Evolutionary conservation across 2,329 filamentous ascomycete species (phyloP), one percentile per base, ranked within the genome.

Genomic region (Aspergillus sp.): DNA sequence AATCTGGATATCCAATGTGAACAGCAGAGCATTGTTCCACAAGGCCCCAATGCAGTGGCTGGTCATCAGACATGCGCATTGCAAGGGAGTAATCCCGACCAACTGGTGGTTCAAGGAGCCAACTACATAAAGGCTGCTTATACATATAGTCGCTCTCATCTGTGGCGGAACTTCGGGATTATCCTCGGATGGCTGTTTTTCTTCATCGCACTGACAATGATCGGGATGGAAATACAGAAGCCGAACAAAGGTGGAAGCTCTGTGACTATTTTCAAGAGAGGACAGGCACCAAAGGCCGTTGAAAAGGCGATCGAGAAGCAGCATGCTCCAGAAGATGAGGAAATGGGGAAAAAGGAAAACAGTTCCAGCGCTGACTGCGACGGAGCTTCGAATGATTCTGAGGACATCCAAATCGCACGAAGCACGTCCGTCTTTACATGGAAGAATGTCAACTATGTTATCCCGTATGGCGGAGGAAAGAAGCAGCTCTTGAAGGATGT

Each of bases 181-280:
- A 85, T 95, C 54, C 67, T 91, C 10, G 84, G 79, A 1, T 81
- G 95, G 56, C 89, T 95, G 49, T 71, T 87, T 38, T 84, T 84
- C 54, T 95, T 95, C 73, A 77, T 96, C 3, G 70, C 82, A 10
- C 73, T 89, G 52, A 93, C 95, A 58, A 86, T 90, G 36, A 79
- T 89, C 14, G 79, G 93, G 0, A 91, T 90, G 64, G 91, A 96
- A 67, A 76, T 87, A 19, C 78, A 95, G 62, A 88, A 84, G 52
- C 90, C 86, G 60, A 88, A 89, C 40, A 87, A 88, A 67, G 90
- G 87, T 7, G 90, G 90, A n/a, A 90, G 87, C 62, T 82, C 87
- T 1, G 85, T 90, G 20, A 92, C 88, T 30, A 85, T 91, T 49
- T 95, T 88, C 69, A 87, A 87, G 67, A 75, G 84, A 26, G 83